A percentile compares a stretch with the other conserved stretches of the same genome.
Evolutionary conservation across 768 basidiomycete species (phyloP).

Genomic region (Hortiboletus campestris): DNA sequence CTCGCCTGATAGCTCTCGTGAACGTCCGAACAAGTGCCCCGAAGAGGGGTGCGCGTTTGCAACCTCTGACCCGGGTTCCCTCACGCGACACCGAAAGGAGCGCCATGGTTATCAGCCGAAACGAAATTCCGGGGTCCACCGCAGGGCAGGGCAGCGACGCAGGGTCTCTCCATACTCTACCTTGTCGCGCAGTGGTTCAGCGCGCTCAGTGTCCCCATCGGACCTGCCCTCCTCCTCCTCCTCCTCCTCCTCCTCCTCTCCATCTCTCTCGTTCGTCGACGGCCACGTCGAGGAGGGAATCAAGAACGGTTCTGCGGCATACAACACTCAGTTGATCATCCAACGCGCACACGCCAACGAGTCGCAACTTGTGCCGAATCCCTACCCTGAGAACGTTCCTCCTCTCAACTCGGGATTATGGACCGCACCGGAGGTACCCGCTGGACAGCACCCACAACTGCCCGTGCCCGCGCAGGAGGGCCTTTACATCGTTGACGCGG

Average conservation of each 20-base stretch:
- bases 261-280: background rate
- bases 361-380: background rate
- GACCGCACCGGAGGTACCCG: too few relatives aligned
- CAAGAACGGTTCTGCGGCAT: background rate
- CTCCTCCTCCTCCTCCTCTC: background rate
- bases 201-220: background rate
- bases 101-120: conserved; percentile 7
- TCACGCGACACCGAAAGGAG: background rate
- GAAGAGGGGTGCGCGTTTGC: background rate
- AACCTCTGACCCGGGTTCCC: background rate
- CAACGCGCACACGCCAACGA: background rate
- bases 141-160: background rate
- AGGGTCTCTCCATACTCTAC: conserved; percentile 6
- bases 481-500: background rate
- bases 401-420: too few relatives aligned
- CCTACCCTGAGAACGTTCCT: background rate
- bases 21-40: conserved; percentile 1
- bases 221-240: background rate
- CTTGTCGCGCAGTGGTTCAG: background rate
- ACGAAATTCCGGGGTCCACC: background rate
- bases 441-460: too few relatives aligned
- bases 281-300: too few relatives aligned
- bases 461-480: background rate
- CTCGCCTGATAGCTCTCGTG: conserved; percentile 5
- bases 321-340: background rate